Evolutionary conservation across 176 grass and related monocot genomes (phyloP), one percentile per base, ranked within the genome.

Genomic region (Thinopyrum elongatum): DNA sequence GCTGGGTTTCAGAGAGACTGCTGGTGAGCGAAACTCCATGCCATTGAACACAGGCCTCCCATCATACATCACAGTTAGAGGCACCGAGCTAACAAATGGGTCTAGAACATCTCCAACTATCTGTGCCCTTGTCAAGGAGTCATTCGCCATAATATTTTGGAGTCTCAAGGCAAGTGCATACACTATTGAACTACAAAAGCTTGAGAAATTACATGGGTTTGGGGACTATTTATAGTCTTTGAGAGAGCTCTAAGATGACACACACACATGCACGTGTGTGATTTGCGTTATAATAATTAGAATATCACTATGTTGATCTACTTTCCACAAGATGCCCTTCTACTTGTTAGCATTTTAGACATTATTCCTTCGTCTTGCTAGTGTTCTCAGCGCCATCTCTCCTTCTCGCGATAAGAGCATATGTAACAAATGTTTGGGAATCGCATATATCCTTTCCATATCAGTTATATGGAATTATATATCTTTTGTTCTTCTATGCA

Each of bases 21-120:
- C 83, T 6, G 89, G 79, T 1, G 95, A 75, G 66, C 91, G 87
- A 75, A 95, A 88, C 78, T 98, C 95, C 75, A 86, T 71, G 63
- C 93, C 95, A 63, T 98, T 93, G 77, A 93, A 82, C 28, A 98
- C 87, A 60, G 49, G 66, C 66, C 83, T 93, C 67, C 89, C 94
- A 69, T 92, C 94, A 83, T 94, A 95, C 71, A 66, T 79, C 58
- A 98, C 86, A 76, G 72, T 88, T 14, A 98, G 53, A 49, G 80
- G 44, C 65, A 95, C 89, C 2, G 78, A 80, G 36, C 77, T 79
- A 53, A 29, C 31, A 66, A 95, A 95, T 29, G 80, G 89, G 46
- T 98, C 95, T 76, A 95, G 38, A 11, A 95, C 95, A 87, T 98
- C 95, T 59, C 95, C 93, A 65, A 93, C 79, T 60, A 95, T 87